Percentiles rank a stretch among this genome's conserved stretches.
phyloP scores from a whole-genome alignment of 768 basidiomycete genomes.

The Mycena crocata region DNA sequence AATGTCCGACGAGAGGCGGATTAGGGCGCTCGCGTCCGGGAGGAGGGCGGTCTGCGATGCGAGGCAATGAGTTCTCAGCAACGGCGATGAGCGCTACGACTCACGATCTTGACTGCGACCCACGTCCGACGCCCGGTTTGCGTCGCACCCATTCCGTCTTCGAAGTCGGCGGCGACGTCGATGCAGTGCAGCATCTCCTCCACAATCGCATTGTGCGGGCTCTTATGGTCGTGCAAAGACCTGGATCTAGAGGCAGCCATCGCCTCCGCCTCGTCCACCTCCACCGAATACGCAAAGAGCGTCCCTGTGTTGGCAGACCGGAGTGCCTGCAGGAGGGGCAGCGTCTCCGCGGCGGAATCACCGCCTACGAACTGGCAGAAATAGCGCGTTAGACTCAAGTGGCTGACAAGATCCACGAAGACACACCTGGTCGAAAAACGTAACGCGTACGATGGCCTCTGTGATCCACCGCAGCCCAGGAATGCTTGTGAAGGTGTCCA shows the following conservation, averaged over 20 bases:
- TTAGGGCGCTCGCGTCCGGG: conserved; percentile 69
- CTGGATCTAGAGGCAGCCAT: conserved; percentile 39
- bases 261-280: conserved; percentile 76
- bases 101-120: conserved; percentile 87
- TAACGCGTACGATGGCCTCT: conserved; percentile 76
- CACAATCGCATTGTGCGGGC: conserved; percentile 71
- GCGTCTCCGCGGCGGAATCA: conserved; percentile 76
- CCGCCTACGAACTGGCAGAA: conserved; percentile 84
- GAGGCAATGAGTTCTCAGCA: not conserved
- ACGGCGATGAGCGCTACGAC: conserved; percentile 37
- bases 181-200: conserved; percentile 83
- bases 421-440: conserved; percentile 87
- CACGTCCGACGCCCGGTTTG: conserved; percentile 69
- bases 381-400: too few relatives aligned
- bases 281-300: conserved; percentile 87
- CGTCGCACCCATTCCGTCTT: conserved; percentile 56
- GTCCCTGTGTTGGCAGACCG: conserved; percentile 78
- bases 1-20: conserved; percentile 71
- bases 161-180: conserved; percentile 85
- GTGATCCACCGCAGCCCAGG: conserved; percentile 75
- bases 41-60: conserved; percentile 73
- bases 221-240: conserved; percentile 40
- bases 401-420: too few relatives aligned
- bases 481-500: conserved; percentile 62
- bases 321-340: conserved; percentile 72